These are phyloP conservation scores for Cephaloascus fragrans DNA, from an alignment of 805 yeast genomes.

Conservation along the genomic window DNA sequence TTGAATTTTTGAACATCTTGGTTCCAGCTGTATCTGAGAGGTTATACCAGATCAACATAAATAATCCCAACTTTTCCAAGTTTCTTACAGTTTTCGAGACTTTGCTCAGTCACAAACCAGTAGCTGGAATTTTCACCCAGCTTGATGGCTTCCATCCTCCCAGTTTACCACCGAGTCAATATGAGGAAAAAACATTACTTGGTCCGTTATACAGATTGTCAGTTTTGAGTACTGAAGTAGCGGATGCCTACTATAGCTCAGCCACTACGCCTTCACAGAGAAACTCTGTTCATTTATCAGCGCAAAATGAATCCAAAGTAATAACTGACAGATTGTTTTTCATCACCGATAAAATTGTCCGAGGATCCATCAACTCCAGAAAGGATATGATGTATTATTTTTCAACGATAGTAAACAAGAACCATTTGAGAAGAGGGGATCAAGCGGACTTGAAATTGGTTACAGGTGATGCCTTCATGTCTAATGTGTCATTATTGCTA, in stretches of 20 bases:
- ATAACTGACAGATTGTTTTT: constrained; percentile 55
- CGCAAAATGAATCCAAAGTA: constrained; percentile 55
- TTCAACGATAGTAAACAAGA: constrained; percentile 64
- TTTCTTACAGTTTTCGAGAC: constrained; percentile 47
- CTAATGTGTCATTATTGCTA: constrained; percentile 60
- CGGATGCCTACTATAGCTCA: constrained; percentile 30
- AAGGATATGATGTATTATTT: constrained; percentile 56
- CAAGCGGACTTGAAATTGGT: constrained; percentile 61
- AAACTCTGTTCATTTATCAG: constrained; percentile 42
- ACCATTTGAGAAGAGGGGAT: constrained; percentile 81
- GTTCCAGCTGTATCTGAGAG: constrained; percentile 32
- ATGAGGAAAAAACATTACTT: constrained; percentile 54
- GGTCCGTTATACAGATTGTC: constrained; percentile 75
- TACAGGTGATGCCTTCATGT: constrained; percentile 75
- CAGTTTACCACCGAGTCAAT: constrained; percentile 34
- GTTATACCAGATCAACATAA: constrained; percentile 29
- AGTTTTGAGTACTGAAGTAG: constrained; percentile 51
- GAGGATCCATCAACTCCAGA: constrained; percentile 64
- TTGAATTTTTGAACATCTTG: constrained; percentile 49
- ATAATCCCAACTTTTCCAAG: constrained; percentile 41
- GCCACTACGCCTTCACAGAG: constrained; percentile 30
- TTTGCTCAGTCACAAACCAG: constrained; percentile 47
- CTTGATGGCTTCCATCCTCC: constrained; percentile 44
- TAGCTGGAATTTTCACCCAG: constrained; percentile 51
- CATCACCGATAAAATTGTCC: constrained; percentile 62